A percentile compares a stretch with the other conserved stretches of the same genome.
Conservation (phyloP, 2,329 filamentous ascomycete species). For the Aspergillus sp. region DNA sequence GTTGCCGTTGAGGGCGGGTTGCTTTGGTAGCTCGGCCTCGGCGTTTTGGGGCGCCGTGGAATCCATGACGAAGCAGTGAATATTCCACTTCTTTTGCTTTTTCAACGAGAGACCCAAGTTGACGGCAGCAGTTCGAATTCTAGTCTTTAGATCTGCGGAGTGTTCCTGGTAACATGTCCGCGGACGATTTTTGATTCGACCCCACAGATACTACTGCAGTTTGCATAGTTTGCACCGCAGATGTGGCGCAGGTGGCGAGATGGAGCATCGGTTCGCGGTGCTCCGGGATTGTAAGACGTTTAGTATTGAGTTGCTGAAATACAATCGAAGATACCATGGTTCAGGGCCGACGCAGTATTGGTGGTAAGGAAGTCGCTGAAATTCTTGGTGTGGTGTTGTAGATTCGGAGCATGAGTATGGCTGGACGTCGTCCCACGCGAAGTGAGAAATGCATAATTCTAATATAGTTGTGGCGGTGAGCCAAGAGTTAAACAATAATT, state of each 20-base stretch:
- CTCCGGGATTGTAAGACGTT: too few relatives aligned
- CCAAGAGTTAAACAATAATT: conserved; percentile 19
- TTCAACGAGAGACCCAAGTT: neutral
- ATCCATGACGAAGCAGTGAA: neutral
- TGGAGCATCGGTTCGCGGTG: neutral
- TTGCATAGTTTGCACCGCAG: conserved; percentile 24
- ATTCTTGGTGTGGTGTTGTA: neutral
- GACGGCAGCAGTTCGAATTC: neutral
- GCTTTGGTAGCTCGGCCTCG: conserved; percentile 21
- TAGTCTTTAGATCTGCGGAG: neutral
- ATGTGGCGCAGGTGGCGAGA: conserved; percentile 8
- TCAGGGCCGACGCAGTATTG: neutral
- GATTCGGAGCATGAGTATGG: too few relatives aligned
- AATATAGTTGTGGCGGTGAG: conserved; percentile 33
- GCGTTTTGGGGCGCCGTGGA: conserved; percentile 8
- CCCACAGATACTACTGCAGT: conserved; percentile 10
- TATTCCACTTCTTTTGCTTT: neutral
- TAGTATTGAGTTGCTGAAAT: neutral
- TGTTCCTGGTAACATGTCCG: neutral
- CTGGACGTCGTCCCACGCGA: too few relatives aligned
- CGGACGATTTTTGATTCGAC: conserved; percentile 8
- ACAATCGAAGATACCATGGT: neutral
- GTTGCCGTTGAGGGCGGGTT: conserved; percentile 25
- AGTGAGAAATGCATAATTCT: conserved; percentile 23
- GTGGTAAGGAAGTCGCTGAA: neutral